These are phyloP conservation scores for Botrytis aclada DNA, from an alignment of 2,329 filamentous ascomycete species.

Conservation along the genomic window DNA sequence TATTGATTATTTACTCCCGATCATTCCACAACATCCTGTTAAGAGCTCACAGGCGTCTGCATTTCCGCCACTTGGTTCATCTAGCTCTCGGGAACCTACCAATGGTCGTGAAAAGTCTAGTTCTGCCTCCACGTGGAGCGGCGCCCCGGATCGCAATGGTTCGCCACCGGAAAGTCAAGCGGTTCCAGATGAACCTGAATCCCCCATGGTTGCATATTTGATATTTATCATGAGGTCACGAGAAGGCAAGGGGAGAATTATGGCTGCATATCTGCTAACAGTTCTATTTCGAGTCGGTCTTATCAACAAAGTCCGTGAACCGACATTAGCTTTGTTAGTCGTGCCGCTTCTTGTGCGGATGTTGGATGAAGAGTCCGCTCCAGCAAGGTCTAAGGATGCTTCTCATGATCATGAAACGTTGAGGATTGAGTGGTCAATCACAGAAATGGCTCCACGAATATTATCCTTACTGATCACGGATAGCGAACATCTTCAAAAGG, in stretches of 20 bases:
- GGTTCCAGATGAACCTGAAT: slow-evolving; percentile 60
- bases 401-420: slow-evolving; percentile 39
- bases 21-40: slow-evolving; percentile 45
- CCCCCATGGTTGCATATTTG: slow-evolving; percentile 70
- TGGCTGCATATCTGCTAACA: slow-evolving; percentile 67
- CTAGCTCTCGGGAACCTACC: slow-evolving; percentile 40
- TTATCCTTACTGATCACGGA: slow-evolving; percentile 77
- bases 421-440: slow-evolving; percentile 49
- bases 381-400: slow-evolving; percentile 42
- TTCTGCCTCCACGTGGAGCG: slow-evolving; percentile 2
- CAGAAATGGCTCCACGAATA: slow-evolving; percentile 70
- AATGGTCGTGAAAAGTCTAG: slow-evolving; percentile 26
- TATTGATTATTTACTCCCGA: slow-evolving; percentile 65
- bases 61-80: slow-evolving; percentile 53
- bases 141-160: slow-evolving; percentile 1
- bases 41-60: slow-evolving; percentile 42
- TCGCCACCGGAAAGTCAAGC: slow-evolving; percentile 34
- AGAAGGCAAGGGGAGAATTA: slow-evolving; percentile 57
- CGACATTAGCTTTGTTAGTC: slow-evolving; percentile 62
- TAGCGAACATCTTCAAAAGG: slow-evolving; percentile 74
- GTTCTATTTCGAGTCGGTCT: slow-evolving; percentile 67
- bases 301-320: slow-evolving; percentile 60
- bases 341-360: slow-evolving; percentile 67
- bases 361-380: slow-evolving; percentile 52
- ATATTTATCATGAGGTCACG: slow-evolving; percentile 60